Conservation (phyloP, 148 eudicot species). For the Rhododendron ferrugineum region DNA sequence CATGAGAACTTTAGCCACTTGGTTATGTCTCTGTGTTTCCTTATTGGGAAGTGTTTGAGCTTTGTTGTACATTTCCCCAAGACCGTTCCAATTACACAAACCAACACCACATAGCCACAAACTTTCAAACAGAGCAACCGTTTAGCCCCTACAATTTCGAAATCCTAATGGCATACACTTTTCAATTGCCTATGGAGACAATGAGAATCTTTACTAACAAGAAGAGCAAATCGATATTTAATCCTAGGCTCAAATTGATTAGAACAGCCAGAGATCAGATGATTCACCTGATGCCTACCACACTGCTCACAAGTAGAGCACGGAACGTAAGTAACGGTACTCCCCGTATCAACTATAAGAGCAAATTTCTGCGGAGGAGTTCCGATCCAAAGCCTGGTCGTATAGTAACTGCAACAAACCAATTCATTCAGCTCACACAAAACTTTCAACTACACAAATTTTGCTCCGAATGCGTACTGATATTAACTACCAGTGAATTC, state of each 20-base stretch:
- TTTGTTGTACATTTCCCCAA: not conserved
- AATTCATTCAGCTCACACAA: not conserved
- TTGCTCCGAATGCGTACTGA: too few relatives aligned
- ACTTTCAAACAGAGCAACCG: not conserved
- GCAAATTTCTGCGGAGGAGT: slow-evolving; percentile 91
- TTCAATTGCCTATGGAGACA: not conserved
- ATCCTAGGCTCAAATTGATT: not conserved
- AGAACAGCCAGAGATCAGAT: not conserved
- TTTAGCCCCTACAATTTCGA: too few relatives aligned
- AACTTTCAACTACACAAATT: not conserved
- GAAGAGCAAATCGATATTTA: not conserved
- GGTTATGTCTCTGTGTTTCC: not conserved
- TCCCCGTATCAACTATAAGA: slow-evolving; percentile 89
- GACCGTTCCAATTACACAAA: not conserved
- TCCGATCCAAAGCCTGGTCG: slow-evolving; percentile 83
- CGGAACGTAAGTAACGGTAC: slow-evolving; percentile 97
- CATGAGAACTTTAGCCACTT: not conserved
- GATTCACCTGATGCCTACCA: slow-evolving; percentile 82
- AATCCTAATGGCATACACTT: not conserved
- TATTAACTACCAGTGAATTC: not conserved
- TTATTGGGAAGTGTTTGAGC: not conserved
- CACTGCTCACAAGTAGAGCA: slow-evolving; percentile 86
- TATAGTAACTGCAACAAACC: slow-evolving; percentile 55
- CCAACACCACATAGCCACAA: not conserved
- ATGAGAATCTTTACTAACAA: not conserved